These are phyloP conservation scores for Colletotrichum zoysiae DNA, from an alignment of 2,329 filamentous ascomycete genomes.

Conservation along the genomic window DNA sequence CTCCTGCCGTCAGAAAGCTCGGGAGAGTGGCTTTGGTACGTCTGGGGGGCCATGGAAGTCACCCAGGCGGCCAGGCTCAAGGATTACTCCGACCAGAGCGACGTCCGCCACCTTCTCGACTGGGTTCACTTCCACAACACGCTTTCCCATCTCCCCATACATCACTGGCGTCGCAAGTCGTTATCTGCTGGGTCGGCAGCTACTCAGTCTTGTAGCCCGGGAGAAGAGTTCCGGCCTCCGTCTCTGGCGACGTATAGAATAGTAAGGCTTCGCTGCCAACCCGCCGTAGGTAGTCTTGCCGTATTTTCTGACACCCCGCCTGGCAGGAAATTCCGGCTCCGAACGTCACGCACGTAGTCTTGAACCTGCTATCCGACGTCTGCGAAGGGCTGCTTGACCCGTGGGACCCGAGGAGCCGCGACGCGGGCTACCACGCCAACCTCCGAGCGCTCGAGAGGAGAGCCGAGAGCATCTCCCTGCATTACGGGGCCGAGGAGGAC, in stretches of 20 bases:
- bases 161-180: slow-evolving; percentile 17
- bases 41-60: slow-evolving; percentile 20
- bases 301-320: background rate
- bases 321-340: background rate
- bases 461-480: background rate
- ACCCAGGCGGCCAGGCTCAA: slow-evolving; percentile 11
- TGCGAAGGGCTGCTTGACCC: slow-evolving; percentile 11
- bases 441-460: slow-evolving; percentile 18
- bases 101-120: background rate
- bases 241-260: background rate
- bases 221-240: background rate
- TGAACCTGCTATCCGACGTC: slow-evolving; percentile 25
- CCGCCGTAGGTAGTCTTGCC: background rate
- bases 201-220: background rate
- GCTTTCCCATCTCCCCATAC: slow-evolving; percentile 14
- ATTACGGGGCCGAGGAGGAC: background rate
- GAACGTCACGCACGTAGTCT: slow-evolving; percentile 13
- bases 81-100: background rate
- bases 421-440: background rate
- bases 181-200: background rate
- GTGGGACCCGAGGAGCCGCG: background rate
- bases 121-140: slow-evolving; percentile 29
- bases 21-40: slow-evolving; percentile 23
- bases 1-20: slow-evolving; percentile 3
- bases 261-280: background rate